Evolutionary conservation across 768 basidiomycete species (phyloP).

Genomic region (Antrodiella citrinella): DNA sequence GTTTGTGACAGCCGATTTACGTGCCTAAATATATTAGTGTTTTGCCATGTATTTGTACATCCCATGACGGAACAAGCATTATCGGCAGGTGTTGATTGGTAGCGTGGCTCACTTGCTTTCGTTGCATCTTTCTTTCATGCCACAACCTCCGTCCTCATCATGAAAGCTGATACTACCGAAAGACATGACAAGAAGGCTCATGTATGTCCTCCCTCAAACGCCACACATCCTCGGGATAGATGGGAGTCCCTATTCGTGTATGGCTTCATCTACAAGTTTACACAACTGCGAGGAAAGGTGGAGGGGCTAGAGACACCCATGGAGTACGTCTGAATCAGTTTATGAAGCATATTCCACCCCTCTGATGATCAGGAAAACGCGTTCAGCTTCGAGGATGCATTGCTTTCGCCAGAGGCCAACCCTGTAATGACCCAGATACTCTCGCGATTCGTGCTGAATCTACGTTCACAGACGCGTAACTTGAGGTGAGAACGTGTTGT

Average conservation of each 20-base stretch:
- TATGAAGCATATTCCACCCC: background rate
- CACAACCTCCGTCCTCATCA: slow-evolving; percentile 17
- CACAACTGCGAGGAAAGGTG: slow-evolving; percentile 61
- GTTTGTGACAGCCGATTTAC: slow-evolving; percentile 2
- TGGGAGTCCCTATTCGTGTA: slow-evolving; percentile 87
- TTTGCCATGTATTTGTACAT: slow-evolving; percentile 25
- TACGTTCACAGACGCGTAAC: slow-evolving; percentile 85
- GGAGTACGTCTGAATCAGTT: slow-evolving; percentile 54
- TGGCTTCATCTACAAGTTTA: slow-evolving; percentile 79
- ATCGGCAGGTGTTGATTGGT: slow-evolving; percentile 17
- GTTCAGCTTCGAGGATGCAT: slow-evolving; percentile 69
- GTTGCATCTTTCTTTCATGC: slow-evolving; percentile 21
- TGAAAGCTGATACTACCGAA: slow-evolving; percentile 23
- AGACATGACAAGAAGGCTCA: slow-evolving; percentile 40
- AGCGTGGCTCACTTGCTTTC: slow-evolving; percentile 19
- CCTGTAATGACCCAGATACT: slow-evolving; percentile 67
- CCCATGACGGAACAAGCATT: slow-evolving; percentile 22
- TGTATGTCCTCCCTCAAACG: slow-evolving; percentile 48
- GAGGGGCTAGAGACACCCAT: slow-evolving; percentile 74
- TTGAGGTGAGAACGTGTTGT: slow-evolving; percentile 57
- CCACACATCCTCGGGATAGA: slow-evolving; percentile 68
- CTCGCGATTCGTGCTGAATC: slow-evolving; percentile 69
- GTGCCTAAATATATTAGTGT: slow-evolving; percentile 12
- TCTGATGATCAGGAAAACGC: slow-evolving; percentile 3
- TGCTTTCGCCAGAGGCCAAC: slow-evolving; percentile 65